phyloP scores from a whole-genome alignment of 345 rosid species.

The Eucalyptus grandis region DNA sequence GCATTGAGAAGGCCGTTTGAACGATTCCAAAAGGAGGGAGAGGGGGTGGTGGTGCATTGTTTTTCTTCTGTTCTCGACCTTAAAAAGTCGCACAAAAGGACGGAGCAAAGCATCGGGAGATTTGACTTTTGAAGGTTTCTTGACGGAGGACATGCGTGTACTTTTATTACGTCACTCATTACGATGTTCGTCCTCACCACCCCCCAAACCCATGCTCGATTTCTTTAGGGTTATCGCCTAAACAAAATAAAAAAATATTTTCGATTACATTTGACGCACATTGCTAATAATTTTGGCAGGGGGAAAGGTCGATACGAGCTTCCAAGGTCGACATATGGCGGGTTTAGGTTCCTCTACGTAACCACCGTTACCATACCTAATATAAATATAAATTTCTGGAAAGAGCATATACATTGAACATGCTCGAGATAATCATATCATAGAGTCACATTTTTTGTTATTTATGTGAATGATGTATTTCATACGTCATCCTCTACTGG shows the following conservation, averaged over 20 bases:
- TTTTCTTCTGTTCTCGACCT: not conserved
- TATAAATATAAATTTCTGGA: not conserved
- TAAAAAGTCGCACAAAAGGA: not conserved
- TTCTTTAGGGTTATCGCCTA: not conserved
- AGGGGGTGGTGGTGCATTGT: not conserved
- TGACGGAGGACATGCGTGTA: not conserved
- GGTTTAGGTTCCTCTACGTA: not conserved
- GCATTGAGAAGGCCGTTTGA: conserved; percentile 19
- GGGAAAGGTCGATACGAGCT: not conserved
- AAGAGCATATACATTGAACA: not conserved
- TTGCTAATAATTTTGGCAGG: not conserved
- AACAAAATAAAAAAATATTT: no score
- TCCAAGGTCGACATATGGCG: not conserved
- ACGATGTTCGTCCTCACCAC: not conserved
- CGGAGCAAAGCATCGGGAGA: not conserved
- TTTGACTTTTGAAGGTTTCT: not conserved
- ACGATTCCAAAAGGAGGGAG: not conserved
- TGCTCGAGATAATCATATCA: not conserved
- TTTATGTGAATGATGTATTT: not conserved
- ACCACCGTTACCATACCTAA: not conserved
- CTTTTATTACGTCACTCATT: not conserved
- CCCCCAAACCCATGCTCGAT: not conserved
- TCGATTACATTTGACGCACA: not conserved
- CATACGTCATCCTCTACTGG: not conserved
- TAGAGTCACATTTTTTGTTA: not conserved